Evolutionary conservation across 345 rosid genomes (phyloP).

Genomic region (Citrus trifoliata): DNA sequence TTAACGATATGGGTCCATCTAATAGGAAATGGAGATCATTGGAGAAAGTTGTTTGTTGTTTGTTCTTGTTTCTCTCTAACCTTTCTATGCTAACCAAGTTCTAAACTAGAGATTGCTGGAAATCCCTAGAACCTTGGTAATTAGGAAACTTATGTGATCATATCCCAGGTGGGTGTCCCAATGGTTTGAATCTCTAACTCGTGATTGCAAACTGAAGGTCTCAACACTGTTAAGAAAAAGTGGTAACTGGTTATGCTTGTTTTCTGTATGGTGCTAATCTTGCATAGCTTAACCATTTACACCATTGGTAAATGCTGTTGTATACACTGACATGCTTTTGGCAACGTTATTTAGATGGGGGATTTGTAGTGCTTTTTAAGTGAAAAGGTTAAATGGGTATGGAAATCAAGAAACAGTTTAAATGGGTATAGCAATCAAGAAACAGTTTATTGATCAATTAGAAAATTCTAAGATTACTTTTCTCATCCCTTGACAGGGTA

Average conservation of each 20-base stretch:
- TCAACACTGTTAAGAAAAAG: neutral
- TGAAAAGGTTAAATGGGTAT: neutral
- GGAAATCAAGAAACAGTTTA: neutral
- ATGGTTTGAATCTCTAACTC: neutral
- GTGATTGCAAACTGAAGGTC: neutral
- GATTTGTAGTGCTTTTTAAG: neutral
- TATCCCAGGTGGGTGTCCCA: neutral
- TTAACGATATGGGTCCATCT: neutral
- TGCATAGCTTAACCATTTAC: neutral
- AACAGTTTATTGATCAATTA: neutral
- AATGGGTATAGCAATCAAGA: neutral
- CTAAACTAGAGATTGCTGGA: neutral
- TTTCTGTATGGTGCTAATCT: neutral
- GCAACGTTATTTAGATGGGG: neutral
- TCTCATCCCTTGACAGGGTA: neutral
- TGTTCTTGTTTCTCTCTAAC: neutral
- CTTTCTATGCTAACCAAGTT: neutral
- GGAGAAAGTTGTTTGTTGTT: neutral
- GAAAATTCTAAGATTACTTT: neutral
- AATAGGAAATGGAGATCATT: neutral
- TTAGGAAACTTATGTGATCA: neutral
- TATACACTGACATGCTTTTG: neutral
- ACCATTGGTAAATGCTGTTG: neutral
- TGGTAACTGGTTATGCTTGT: neutral
- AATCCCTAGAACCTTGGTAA: neutral